Percentiles rank a stretch among this genome's conserved stretches.
Evolutionary conservation across 257 asterid genomes (phyloP).

Genomic region (Capsicum baccatum): DNA sequence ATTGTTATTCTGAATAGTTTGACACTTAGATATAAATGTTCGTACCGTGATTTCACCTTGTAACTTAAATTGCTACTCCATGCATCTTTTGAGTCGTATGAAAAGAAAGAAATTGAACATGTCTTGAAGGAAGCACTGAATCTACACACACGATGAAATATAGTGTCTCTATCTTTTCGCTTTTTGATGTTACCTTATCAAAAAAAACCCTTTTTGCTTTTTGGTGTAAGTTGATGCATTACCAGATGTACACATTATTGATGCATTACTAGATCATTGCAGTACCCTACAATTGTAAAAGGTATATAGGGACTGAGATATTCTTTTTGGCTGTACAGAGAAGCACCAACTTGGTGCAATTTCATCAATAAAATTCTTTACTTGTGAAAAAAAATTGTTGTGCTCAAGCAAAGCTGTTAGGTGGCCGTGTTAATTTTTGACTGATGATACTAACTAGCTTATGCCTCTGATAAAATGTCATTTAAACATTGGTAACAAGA

Average conservation of each 20-base stretch:
- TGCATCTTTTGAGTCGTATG: background rate
- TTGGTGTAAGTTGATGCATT: background rate
- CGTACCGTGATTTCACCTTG: background rate
- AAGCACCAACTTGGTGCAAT: slow-evolving; percentile 14
- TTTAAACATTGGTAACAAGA: background rate
- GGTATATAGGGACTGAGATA: slow-evolving; percentile 12
- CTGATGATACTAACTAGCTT: background rate
- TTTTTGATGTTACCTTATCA: background rate
- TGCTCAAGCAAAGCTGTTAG: background rate
- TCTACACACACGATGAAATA: background rate
- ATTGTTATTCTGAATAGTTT: background rate
- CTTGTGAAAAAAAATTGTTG: background rate
- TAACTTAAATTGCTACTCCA: slow-evolving; percentile 2
- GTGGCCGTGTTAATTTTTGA: background rate
- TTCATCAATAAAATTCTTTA: background rate
- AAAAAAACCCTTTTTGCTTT: background rate
- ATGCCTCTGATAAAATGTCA: background rate
- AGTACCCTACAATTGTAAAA: slow-evolving; percentile 20
- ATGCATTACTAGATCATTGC: background rate
- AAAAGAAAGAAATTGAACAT: background rate
- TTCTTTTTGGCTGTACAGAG: slow-evolving; percentile 16
- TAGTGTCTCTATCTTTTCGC: background rate
- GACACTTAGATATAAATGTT: slow-evolving; percentile 1
- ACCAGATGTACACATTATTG: background rate
- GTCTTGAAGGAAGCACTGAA: background rate